Evolutionary conservation across 73 alveolate genomes (phyloP), one percentile per base, ranked within the genome.

Genomic region (Effrenium voratum): DNA sequence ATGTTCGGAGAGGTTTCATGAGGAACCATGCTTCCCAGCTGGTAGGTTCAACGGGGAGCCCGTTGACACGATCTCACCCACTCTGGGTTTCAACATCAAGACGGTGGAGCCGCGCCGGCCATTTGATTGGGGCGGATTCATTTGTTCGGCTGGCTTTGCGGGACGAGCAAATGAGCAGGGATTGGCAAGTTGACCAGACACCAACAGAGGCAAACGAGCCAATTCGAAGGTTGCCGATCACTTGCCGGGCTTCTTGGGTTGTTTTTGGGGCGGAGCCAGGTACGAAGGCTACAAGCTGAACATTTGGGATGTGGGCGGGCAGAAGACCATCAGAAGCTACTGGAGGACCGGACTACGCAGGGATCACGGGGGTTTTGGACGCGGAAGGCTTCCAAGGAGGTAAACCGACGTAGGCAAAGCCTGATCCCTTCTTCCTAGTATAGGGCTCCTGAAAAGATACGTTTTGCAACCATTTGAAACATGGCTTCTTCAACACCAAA

Each of bases 251-350:
- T 8, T 8, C 26, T 12, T 19, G 19, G 19, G 63, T 8, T 19
- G 63, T 52, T 52, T 52, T 19, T 52, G 8, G 8, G 26, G 63
- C 8, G 2, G 34, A 24, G 12, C 8, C 36, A 92, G 92, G 70
- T 99, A 99, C 98, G 99, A 99, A 63, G 99, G 99, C 59, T 99
- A 99, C 91, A 99, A 99, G 86, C 99, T 99, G 30, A 99, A 99
- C 98, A 99, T 99, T 76, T 99, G 99, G 99, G 99, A 99, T 95
- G 99, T 99, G 30, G 99, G 99, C 36, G 99, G 99, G 44, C 99
- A 99, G 95, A 99, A 99, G 22, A 99, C 99, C n/a, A 99, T 99
- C 80, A 99, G 99, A 86, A 99, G 99, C 50, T 99, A 99, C 95
- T 99, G 99, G 99, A 98, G 99, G 97, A 90, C 15, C 49, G 26